phyloP scores from a whole-genome alignment of 2,329 filamentous ascomycete genomes.

The Cordyceps cicadae region DNA sequence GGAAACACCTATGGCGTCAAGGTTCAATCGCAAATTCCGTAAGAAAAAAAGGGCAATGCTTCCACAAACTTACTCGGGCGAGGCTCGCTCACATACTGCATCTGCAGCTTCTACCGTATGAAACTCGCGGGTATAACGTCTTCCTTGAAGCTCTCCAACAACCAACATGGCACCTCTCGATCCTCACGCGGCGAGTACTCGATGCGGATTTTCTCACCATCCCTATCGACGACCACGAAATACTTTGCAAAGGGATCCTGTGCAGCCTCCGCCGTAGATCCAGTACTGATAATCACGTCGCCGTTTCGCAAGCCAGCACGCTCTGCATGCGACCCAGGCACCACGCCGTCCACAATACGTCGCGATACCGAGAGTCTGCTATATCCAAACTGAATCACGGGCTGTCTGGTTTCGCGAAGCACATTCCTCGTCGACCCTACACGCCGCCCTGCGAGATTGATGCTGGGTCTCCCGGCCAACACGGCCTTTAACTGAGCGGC shows the following conservation, averaged over 20 bases:
- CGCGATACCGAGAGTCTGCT: neutral
- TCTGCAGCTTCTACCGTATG: neutral
- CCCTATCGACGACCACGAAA: slow-evolving; percentile 1
- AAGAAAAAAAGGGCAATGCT: neutral
- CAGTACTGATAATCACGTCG: neutral
- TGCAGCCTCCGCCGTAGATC: neutral
- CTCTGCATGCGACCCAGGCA: slow-evolving; percentile 3
- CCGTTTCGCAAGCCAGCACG: slow-evolving; percentile 8
- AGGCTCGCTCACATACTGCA: neutral
- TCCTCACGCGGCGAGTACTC: slow-evolving; percentile 4
- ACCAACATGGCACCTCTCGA: slow-evolving; percentile 6
- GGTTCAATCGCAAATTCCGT: too few species aligned
- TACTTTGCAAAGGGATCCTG: slow-evolving; percentile 1
- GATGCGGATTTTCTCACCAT: neutral
- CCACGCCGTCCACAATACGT: neutral
- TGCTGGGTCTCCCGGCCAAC: neutral
- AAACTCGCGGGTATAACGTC: slow-evolving; percentile 9
- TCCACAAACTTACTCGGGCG: neutral
- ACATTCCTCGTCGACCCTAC: slow-evolving; percentile 7
- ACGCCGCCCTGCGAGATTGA: slow-evolving; percentile 6
- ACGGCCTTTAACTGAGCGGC: neutral
- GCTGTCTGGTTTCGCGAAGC: slow-evolving; percentile 9
- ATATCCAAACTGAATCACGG: slow-evolving; percentile 1
- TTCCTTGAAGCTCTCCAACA: slow-evolving; percentile 11
- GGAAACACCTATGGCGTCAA: neutral